Conservation (phyloP, 78 protist genomes). For the Speleostelium caveatum region DNA sequence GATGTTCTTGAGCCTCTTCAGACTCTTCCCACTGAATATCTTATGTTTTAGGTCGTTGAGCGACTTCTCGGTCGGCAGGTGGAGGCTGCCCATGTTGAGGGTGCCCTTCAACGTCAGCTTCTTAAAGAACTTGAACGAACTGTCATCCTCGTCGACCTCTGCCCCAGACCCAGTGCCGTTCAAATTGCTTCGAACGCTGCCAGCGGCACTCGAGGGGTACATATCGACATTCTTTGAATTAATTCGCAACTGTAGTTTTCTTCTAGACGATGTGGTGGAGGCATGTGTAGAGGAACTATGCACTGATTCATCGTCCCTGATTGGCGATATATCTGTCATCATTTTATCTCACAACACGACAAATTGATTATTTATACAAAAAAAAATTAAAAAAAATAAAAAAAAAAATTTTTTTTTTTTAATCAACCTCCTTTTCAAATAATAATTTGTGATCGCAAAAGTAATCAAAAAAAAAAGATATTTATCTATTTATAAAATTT, state of each 20-base stretch:
- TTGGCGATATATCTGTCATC: no score
- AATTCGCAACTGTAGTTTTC: not conserved
- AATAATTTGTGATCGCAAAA: no score
- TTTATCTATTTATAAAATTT: no score
- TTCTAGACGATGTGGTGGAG: not conserved
- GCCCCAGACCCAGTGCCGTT: not conserved
- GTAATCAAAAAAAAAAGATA: no score
- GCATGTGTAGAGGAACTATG: not conserved
- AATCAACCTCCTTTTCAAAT: no score
- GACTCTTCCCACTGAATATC: constrained; percentile 52
- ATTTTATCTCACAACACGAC: no score
- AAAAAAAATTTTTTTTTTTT: no score
- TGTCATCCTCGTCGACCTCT: not conserved
- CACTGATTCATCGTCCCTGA: no score
- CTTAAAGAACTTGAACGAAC: not conserved
- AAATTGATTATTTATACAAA: no score
- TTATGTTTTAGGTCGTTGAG: constrained; percentile 9
- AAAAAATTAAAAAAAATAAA: no score
- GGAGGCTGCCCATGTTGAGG: no score
- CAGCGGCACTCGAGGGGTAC: not conserved
- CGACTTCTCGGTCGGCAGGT: constrained; percentile 1
- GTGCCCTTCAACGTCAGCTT: not conserved
- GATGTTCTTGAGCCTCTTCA: constrained; percentile 15
- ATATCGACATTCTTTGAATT: not conserved
- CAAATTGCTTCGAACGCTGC: not conserved